Evolutionary conservation across 129 eudicot genomes (phyloP).

Genomic region (Flaveria trinervia): DNA sequence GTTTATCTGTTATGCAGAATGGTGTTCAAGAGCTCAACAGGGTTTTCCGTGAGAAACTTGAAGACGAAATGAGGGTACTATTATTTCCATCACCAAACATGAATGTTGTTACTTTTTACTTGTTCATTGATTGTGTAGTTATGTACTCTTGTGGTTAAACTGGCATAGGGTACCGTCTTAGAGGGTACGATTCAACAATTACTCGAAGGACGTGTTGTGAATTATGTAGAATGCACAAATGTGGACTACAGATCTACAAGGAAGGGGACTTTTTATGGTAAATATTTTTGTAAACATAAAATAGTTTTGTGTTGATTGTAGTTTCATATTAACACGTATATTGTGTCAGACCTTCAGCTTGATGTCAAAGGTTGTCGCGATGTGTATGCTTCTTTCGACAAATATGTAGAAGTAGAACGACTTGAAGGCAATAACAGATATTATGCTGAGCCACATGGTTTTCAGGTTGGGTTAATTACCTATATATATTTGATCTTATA

Average conservation of each 20-base stretch:
- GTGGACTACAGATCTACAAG: conserved; percentile 84
- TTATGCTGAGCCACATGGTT: too few relatives aligned
- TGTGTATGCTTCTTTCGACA: conserved; percentile 35
- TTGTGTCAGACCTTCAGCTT: conserved; percentile 82
- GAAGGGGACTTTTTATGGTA: conserved; percentile 87
- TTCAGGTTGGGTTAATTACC: too few relatives aligned
- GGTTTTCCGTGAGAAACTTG: conserved; percentile 89
- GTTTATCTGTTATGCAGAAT: conserved; percentile 82
- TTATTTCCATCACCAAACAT: conserved; percentile 8
- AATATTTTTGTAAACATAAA: conserved; percentile 1
- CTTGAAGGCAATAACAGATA: too few relatives aligned
- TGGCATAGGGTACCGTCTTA: conserved; percentile 76
- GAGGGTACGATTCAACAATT: conserved; percentile 89
- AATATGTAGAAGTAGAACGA: too few relatives aligned
- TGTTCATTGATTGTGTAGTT: background rate
- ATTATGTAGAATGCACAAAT: conserved; percentile 77
- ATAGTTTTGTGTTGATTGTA: background rate
- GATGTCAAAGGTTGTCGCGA: conserved; percentile 94
- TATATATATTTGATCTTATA: too few relatives aligned
- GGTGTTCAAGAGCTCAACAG: conserved; percentile 92
- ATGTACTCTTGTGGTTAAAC: background rate
- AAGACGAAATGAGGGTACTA: conserved; percentile 87
- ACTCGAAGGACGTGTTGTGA: conserved; percentile 90
- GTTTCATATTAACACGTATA: background rate
- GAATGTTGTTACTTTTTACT: conserved; percentile 11